Conservation (phyloP, 352 stramenopile species). For the Pythium brassicae region DNA sequence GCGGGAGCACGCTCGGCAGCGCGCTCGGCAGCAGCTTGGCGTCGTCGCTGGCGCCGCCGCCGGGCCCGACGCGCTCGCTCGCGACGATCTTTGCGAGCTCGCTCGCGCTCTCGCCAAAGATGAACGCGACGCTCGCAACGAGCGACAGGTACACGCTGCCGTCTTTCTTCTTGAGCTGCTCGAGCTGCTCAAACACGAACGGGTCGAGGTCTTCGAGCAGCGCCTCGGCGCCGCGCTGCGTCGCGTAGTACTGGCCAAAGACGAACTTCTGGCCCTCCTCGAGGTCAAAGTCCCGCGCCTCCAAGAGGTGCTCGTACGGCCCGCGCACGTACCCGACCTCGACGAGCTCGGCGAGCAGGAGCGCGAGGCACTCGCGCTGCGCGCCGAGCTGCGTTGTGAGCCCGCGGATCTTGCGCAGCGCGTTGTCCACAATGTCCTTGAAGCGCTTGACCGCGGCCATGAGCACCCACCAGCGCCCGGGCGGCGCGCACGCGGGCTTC, state of each 20-base stretch:
- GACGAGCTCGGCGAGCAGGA: conserved; percentile 10
- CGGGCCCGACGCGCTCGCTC: not conserved
- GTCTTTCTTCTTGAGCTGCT: conserved; percentile 1
- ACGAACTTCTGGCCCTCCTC: conserved; percentile 8
- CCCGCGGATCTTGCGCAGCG: conserved; percentile 5
- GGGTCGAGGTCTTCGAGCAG: conserved; percentile 14
- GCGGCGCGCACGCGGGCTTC: conserved; percentile 10
- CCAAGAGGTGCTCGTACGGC: conserved; percentile 7
- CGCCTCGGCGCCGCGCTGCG: conserved; percentile 5
- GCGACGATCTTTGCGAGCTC: conserved; percentile 9
- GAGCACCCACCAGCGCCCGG: conserved; percentile 10
- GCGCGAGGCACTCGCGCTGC: conserved; percentile 9
- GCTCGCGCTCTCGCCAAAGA: conserved; percentile 13
- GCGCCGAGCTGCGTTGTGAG: conserved; percentile 7
- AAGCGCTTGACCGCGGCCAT: conserved; percentile 16
- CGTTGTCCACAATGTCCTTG: conserved; percentile 6
- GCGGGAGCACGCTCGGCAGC: conserved; percentile 11
- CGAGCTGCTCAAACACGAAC: conserved; percentile 12
- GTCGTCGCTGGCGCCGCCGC: not conserved
- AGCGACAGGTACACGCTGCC: conserved; percentile 1
- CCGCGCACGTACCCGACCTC: conserved; percentile 14
- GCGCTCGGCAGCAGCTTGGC: conserved; percentile 4
- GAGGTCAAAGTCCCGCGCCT: conserved; percentile 4
- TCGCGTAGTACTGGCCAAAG: conserved; percentile 10
- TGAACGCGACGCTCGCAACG: conserved; percentile 9